Conservation (phyloP, 176 grass and related monocot genomes). For the Miscanthus lutarioriparius region DNA sequence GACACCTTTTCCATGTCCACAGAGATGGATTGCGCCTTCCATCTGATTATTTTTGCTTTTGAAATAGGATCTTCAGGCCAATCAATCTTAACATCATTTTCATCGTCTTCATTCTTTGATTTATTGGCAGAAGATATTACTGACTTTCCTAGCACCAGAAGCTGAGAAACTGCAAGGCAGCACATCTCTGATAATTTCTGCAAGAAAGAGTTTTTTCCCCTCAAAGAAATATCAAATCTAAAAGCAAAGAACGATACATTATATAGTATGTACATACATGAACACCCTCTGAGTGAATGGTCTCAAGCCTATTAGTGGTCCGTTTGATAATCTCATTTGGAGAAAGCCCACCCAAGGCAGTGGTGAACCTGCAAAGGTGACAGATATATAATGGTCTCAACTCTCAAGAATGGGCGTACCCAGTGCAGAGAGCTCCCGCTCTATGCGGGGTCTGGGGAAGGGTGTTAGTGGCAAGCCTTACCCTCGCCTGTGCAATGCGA, state of each 20-base stretch:
- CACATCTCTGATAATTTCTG: slow-evolving; percentile 94
- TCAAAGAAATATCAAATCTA: slow-evolving; percentile 35
- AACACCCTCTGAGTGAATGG: slow-evolving; percentile 91
- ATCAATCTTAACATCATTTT: slow-evolving; percentile 62
- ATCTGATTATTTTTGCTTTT: slow-evolving; percentile 96
- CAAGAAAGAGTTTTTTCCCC: slow-evolving; percentile 17
- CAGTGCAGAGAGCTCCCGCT: no score
- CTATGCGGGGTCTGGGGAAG: no score
- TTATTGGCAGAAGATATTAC: slow-evolving; percentile 69
- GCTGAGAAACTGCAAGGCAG: slow-evolving; percentile 88
- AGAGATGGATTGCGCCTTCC: slow-evolving; percentile 74
- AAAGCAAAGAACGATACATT: slow-evolving; percentile 10
- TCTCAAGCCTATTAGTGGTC: slow-evolving; percentile 85
- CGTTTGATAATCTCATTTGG: slow-evolving; percentile 86
- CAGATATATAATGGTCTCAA: slow-evolving; percentile 3
- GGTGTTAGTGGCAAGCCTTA: no score
- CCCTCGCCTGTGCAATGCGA: no score
- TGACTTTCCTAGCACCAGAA: slow-evolving; percentile 84
- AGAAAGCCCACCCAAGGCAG: slow-evolving; percentile 76
- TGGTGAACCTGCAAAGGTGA: slow-evolving; percentile 61
- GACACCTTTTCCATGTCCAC: slow-evolving; percentile 78
- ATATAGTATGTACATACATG: slow-evolving; percentile 65
- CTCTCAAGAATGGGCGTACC: not conserved
- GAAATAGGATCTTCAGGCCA: slow-evolving; percentile 84
- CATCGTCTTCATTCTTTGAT: slow-evolving; percentile 61